phyloP scores from a whole-genome alignment of 495 filamentous ascomycete genomes.

The Paragyromitra xinjiangensis region DNA sequence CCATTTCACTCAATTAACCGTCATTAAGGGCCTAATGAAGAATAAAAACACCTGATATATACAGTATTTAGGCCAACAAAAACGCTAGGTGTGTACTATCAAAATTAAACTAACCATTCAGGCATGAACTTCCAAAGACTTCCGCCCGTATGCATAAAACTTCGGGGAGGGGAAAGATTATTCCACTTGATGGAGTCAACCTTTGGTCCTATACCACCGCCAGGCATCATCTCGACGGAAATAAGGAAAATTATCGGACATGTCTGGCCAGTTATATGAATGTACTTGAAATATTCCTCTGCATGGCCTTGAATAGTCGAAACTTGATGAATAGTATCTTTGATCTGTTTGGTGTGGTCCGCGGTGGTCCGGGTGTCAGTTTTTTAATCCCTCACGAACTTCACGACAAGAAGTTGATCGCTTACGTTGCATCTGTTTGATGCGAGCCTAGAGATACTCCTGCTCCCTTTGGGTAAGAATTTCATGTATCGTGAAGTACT shows the following conservation, averaged over 20 bases:
- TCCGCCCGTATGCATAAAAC: background rate
- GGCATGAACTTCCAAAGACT: background rate
- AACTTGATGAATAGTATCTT: background rate
- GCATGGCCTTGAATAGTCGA: background rate
- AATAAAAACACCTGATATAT: background rate
- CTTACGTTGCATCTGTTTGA: background rate
- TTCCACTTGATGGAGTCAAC: background rate
- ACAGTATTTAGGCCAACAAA: background rate
- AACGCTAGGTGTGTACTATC: background rate
- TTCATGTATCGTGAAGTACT: background rate
- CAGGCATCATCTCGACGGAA: background rate
- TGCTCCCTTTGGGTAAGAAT: background rate
- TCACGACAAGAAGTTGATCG: too few species aligned
- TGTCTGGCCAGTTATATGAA: background rate
- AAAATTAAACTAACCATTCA: background rate
- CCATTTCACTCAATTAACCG: background rate
- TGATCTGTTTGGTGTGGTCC: background rate
- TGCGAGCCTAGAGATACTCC: background rate
- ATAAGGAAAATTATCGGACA: background rate
- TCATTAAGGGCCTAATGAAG: background rate
- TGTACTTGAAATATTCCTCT: background rate
- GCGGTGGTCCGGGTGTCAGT: background rate
- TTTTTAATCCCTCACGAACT: background rate
- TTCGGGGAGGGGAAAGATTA: background rate
- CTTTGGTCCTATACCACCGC: background rate